phyloP scores from a whole-genome alignment of 192 early-diverging fungal genomes.

The Rhizoclosmatium globosum region DNA sequence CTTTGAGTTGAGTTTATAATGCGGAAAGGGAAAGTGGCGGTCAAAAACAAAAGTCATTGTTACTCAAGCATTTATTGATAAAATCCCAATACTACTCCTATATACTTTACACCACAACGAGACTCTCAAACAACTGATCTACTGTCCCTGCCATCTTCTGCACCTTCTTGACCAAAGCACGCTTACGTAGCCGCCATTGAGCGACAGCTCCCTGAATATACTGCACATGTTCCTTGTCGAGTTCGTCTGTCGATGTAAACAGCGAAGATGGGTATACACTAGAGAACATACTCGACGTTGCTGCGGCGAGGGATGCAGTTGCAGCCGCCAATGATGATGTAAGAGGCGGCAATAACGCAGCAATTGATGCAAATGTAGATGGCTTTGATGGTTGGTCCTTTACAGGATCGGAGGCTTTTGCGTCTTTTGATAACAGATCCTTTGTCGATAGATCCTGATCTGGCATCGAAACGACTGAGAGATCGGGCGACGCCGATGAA shows the following conservation, averaged over 20 bases:
- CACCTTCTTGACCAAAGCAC: conserved; percentile 8
- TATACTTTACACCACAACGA: not conserved
- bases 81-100: too few relatives aligned
- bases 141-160: conserved; percentile 20
- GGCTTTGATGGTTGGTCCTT: not conserved
- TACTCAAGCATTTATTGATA: too few relatives aligned
- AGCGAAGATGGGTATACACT: conserved; percentile 25
- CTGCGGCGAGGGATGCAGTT: not conserved
- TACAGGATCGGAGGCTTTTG: not conserved
- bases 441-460: not conserved
- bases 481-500: not conserved
- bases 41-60: too few relatives aligned
- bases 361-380: not conserved
- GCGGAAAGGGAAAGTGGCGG: too few relatives aligned
- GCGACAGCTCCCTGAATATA: conserved; percentile 1
- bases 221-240: not conserved
- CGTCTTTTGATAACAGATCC: not conserved
- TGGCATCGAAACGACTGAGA: not conserved
- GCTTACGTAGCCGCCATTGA: conserved; percentile 18
- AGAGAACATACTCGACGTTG: not conserved
- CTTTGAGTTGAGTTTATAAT: not conserved
- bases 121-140: conserved; percentile 15
- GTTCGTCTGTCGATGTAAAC: conserved; percentile 29
- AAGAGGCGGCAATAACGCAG: not conserved
- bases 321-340: not conserved